phyloP scores from a whole-genome alignment of 148 eudicot species.

The Camellia granthamiana region DNA sequence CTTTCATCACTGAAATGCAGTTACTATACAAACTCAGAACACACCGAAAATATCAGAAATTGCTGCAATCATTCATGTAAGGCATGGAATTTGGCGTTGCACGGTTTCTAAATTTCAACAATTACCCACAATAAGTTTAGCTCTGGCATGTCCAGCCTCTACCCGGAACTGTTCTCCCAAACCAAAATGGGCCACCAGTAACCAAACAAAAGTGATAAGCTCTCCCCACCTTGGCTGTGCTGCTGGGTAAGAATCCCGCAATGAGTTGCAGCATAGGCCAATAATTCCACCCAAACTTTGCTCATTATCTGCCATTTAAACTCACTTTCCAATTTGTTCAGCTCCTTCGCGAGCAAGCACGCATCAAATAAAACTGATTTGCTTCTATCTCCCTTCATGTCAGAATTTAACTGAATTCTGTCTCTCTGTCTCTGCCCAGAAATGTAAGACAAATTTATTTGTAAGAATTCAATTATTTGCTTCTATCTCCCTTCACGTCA shows the following conservation, averaged over 20 bases:
- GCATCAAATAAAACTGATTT: conserved; percentile 25
- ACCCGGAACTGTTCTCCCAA: conserved; percentile 22
- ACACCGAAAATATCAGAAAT: no score
- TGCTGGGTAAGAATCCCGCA: conserved; percentile 29
- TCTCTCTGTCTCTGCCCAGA: no score
- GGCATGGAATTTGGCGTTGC: no score
- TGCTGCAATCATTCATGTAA: no score
- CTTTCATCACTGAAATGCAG: no score
- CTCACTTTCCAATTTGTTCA: not conserved
- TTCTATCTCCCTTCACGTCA: conserved; percentile 20
- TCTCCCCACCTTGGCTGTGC: conserved; percentile 30
- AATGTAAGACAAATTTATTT: no score
- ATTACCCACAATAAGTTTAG: no score
- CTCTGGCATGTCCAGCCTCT: no score
- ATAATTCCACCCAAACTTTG: conserved; percentile 24
- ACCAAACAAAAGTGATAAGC: conserved; percentile 29
- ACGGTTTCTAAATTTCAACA: no score
- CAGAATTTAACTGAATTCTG: not conserved
- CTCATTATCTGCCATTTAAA: conserved; percentile 15
- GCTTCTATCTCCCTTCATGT: conserved; percentile 26
- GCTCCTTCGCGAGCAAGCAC: conserved; percentile 14
- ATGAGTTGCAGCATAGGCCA: conserved; percentile 31
- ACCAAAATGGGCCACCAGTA: conserved; percentile 26
- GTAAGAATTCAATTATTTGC: conserved; percentile 2
- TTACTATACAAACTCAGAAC: no score